These are phyloP conservation scores for Sorghum bicolor DNA, from an alignment of 176 grass and related monocot species.

Conservation along the genomic window DNA sequence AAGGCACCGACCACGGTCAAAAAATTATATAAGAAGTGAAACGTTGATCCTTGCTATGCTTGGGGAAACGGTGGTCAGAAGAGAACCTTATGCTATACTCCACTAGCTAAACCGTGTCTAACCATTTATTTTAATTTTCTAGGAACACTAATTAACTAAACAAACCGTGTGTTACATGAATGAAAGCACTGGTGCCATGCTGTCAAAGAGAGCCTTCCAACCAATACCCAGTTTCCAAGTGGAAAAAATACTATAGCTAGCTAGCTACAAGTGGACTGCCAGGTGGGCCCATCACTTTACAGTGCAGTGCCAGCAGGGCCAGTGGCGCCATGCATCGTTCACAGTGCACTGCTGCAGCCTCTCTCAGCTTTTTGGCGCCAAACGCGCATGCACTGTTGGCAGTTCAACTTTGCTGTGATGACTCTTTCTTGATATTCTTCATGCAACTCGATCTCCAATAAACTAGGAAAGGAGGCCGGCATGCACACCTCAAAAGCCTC, in stretches of 20 bases:
- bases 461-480: constrained; percentile 35
- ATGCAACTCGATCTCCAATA: constrained; percentile 13
- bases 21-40: too few relatives aligned
- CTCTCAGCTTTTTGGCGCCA: neutral
- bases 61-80: neutral
- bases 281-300: constrained; percentile 15
- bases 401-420: neutral
- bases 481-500: constrained; percentile 32
- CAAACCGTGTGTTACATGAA: constrained; percentile 20
- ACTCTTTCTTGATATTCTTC: neutral
- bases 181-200: constrained; percentile 1
- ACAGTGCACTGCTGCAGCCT: too few relatives aligned
- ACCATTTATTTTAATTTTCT: neutral
- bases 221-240: constrained; percentile 15
- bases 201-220: constrained; percentile 25
- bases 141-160: neutral
- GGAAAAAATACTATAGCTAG: too few relatives aligned
- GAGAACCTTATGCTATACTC: neutral
- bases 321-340: too few relatives aligned
- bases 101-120: constrained; percentile 10
- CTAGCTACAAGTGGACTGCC: neutral
- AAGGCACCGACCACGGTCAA: neutral
- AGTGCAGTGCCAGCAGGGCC: neutral
- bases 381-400: neutral
- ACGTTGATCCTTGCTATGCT: neutral